phyloP scores from a whole-genome alignment of 108 stramenopile species.

The Cyclotella baltica region DNA sequence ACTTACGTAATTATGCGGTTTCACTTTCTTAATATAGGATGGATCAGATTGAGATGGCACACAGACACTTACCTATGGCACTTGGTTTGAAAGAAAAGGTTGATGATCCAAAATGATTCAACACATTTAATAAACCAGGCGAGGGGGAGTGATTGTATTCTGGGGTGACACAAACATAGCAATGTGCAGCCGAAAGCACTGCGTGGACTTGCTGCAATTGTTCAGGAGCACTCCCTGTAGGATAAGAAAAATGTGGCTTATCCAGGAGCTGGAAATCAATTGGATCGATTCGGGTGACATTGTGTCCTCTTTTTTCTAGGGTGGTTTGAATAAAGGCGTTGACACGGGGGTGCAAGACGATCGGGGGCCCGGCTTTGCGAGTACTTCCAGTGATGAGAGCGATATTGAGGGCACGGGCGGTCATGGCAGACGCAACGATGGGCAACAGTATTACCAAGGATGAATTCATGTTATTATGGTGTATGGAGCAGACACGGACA shows the following conservation, averaged over 20 bases:
- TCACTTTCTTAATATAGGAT: background rate
- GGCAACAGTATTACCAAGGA: too few relatives aligned
- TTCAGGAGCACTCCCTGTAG: slow-evolving; percentile 48
- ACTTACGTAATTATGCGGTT: slow-evolving; percentile 20
- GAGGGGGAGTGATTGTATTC: slow-evolving; percentile 88
- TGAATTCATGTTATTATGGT: too few relatives aligned
- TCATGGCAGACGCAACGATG: background rate
- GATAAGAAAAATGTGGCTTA: slow-evolving; percentile 76
- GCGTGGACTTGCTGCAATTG: slow-evolving; percentile 45
- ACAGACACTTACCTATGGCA: slow-evolving; percentile 56
- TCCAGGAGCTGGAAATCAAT: slow-evolving; percentile 59
- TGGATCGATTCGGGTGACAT: slow-evolving; percentile 58
- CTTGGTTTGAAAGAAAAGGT: slow-evolving; percentile 76
- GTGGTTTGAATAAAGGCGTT: slow-evolving; percentile 42
- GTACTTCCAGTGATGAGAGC: slow-evolving; percentile 70
- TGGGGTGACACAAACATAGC: slow-evolving; percentile 79
- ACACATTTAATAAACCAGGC: slow-evolving; percentile 71
- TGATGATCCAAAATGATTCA: slow-evolving; percentile 83
- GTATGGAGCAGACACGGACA: too few relatives aligned
- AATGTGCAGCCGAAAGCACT: slow-evolving; percentile 62
- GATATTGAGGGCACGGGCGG: slow-evolving; percentile 44
- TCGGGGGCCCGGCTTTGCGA: slow-evolving; percentile 64
- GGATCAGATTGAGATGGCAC: background rate
- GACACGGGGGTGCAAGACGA: slow-evolving; percentile 70
- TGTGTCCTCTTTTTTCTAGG: slow-evolving; percentile 59